Base-by-base conservation (phyloP, 2,329 filamentous ascomycete genomes). In the Chaetoscypha palmicola region DNA sequence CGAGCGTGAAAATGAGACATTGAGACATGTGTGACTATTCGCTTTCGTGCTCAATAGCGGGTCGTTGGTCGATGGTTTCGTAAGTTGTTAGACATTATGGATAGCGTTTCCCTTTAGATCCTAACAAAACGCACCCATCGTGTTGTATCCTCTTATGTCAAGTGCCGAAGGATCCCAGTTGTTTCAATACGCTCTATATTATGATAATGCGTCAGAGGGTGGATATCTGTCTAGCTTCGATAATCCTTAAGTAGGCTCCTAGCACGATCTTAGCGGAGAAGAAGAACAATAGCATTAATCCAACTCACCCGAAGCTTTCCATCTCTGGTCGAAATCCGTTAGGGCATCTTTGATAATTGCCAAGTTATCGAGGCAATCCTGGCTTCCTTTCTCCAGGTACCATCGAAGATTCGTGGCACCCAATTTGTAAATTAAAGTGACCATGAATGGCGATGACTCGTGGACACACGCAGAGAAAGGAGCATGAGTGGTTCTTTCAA, bases 301-400 rank as follows among this genome's bases (percentile, higher is more conserved):
- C 12, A 28, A 47, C 49, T 37, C 12, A 50, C 45, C 41, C 20
- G 47, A 41, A 39, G 47, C 31, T 21, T 26, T 46, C 51, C 51
- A 53, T 24, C 49, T 48, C 14, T n/a, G 22, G 20, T 47, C 45
- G 33, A 51, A 45, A 2, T 35, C 12, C 20, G n/a, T 38, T 20
- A 51, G 28, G 17, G 37, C 34, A 1, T 4, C 16, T 36, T 50
- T 51, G 14, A 46, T 34, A 1, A 45, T 12, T 4, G 37, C 21
- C 16, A 49, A 37, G 17, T 19, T 28, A 12, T 28, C 24, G 7
- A 7, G 12, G 7, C 7, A 7, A 7, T 28, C 24, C 12, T 28
- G 24, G 12, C 7, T 7, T 7, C 24, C 24, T 28, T 12, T 12
- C 12, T 28, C 24, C 12, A 7, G 24, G 24, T 28, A 28, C 24